These are phyloP conservation scores for Simmondsia chinensis DNA, from an alignment of 148 eudicot genomes.

Conservation along the genomic window DNA sequence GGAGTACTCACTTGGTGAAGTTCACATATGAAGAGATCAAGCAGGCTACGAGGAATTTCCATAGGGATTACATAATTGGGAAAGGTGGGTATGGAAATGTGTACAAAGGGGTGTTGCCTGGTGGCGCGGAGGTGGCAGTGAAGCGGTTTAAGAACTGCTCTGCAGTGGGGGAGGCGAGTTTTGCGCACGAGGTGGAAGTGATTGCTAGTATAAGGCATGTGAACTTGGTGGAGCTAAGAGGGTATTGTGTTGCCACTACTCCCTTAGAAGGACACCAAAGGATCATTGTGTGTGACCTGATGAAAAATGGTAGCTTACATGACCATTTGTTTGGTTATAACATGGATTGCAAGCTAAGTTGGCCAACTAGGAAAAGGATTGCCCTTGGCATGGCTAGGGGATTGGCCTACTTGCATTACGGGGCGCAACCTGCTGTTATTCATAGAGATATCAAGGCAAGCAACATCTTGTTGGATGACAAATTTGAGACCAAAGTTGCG, in stretches of 20 bases:
- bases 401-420: slow-evolving; percentile 74
- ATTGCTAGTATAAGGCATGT: slow-evolving; percentile 91
- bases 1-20: slow-evolving; percentile 53
- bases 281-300: slow-evolving; percentile 78
- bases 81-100: slow-evolving; percentile 94
- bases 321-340: slow-evolving; percentile 51
- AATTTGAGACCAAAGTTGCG: slow-evolving; percentile 64
- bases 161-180: slow-evolving; percentile 60
- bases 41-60: slow-evolving; percentile 54
- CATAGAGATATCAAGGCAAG: slow-evolving; percentile 80
- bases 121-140: slow-evolving; percentile 72
- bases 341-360: slow-evolving; percentile 32
- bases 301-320: slow-evolving; percentile 78
- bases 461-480: slow-evolving; percentile 73
- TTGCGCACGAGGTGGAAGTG: slow-evolving; percentile 84
- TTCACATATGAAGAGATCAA: slow-evolving; percentile 63
- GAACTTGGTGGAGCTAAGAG: slow-evolving; percentile 76
- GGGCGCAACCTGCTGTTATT: slow-evolving; percentile 65
- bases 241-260: slow-evolving; percentile 79
- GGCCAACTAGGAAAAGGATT: slow-evolving; percentile 65
- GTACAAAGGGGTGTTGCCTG: slow-evolving; percentile 60
- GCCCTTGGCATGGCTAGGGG: slow-evolving; percentile 82
- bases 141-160: slow-evolving; percentile 94
- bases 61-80: slow-evolving; percentile 58
- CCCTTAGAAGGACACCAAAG: slow-evolving; percentile 73